These are phyloP conservation scores for Anastatica hierochuntica DNA, from an alignment of 345 rosid genomes.

Conservation along the genomic window DNA sequence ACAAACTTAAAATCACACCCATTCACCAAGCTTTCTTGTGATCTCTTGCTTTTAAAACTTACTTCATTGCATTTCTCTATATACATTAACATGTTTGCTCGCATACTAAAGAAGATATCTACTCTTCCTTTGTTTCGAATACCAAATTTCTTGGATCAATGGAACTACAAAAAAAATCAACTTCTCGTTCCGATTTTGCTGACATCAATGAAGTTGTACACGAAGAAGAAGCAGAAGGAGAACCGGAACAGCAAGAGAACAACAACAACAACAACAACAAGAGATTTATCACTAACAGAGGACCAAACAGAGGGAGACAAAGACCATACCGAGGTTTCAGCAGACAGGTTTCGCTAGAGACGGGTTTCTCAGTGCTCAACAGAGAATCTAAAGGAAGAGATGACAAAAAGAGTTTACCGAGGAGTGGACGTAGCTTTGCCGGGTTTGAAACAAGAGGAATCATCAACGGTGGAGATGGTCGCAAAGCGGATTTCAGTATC, in stretches of 20 bases:
- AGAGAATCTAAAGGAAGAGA: conserved; percentile 45
- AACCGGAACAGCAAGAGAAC: conserved; percentile 21
- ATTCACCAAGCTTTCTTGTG: conserved; percentile 23
- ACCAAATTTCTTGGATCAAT: neutral
- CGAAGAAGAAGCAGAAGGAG: conserved; percentile 36
- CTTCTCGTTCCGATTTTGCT: conserved; percentile 34
- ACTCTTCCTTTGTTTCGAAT: conserved; percentile 5
- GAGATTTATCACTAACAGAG: conserved; percentile 33
- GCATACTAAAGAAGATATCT: neutral
- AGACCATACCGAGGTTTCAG: conserved; percentile 37
- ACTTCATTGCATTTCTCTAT: conserved; percentile 7
- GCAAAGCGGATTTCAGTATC: conserved; percentile 62
- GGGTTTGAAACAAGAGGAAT: conserved; percentile 51
- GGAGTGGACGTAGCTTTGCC: conserved; percentile 80
- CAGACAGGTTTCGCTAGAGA: conserved; percentile 79
- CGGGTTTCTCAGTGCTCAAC: conserved; percentile 66
- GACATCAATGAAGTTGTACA: conserved; percentile 66
- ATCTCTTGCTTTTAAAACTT: neutral
- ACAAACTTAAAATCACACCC: conserved; percentile 5
- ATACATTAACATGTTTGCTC: conserved; percentile 17
- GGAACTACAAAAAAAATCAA: conserved; percentile 21
- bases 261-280: conserved; percentile 27
- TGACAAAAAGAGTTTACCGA: conserved; percentile 43
- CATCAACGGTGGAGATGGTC: conserved; percentile 32
- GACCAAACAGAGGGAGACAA: conserved; percentile 31